phyloP scores from a whole-genome alignment of 306 rosid genomes.

The Fragaria ananassa region DNA sequence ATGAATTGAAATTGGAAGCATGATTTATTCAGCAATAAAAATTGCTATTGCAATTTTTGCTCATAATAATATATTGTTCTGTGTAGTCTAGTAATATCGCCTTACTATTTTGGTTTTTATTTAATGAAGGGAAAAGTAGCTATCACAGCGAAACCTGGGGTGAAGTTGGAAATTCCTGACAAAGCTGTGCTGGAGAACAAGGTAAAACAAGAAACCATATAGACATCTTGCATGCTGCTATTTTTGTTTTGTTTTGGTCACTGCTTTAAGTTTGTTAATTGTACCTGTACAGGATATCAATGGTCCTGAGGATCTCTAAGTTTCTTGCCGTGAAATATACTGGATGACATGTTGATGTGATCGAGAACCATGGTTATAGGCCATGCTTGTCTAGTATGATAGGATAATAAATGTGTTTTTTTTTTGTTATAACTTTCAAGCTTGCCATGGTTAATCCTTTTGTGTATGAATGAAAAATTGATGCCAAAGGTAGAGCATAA shows the following conservation, averaged over 20 bases:
- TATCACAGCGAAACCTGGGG: constrained; percentile 53
- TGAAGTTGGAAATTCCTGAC: constrained; percentile 72
- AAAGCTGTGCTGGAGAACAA: constrained; percentile 53
- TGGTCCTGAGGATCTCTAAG: constrained; percentile 67
- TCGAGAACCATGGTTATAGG: background rate
- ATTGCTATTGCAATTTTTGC: background rate
- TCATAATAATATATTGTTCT: background rate
- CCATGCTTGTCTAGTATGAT: constrained; percentile 19
- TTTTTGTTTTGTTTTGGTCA: background rate
- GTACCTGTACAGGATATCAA: constrained; percentile 54
- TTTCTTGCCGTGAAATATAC: constrained; percentile 16
- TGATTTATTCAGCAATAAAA: background rate
- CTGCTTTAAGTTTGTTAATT: background rate
- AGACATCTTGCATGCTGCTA: background rate
- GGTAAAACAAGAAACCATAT: constrained; percentile 38
- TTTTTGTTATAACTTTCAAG: no score
- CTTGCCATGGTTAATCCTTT: background rate
- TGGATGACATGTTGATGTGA: constrained; percentile 11
- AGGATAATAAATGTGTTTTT: constrained; percentile 22
- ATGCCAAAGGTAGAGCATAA: background rate
- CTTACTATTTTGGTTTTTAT: constrained; percentile 12
- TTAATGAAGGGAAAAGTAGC: constrained; percentile 67
- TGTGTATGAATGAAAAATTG: constrained; percentile 4
- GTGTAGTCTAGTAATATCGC: background rate
- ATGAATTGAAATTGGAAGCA: background rate